Evolutionary conservation across 257 asterid species (phyloP), one percentile per base, ranked within the genome.

Genomic region (Fraxinus anomala): DNA sequence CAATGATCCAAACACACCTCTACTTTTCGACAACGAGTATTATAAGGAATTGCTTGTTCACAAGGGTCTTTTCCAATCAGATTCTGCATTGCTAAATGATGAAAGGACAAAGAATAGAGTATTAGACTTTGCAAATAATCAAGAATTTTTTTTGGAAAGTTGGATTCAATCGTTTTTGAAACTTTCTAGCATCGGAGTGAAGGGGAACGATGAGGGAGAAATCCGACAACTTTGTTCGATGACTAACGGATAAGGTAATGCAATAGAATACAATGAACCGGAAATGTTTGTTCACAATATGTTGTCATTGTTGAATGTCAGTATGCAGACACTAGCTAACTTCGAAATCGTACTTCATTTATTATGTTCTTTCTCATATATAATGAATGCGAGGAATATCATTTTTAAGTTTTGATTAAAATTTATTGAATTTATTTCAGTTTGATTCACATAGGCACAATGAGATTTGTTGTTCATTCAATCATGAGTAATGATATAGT

Each of bases 41-140:
- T 91, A 83, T 80, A 89, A 77, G 82, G 83, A 85, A 47, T 70
- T 92, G 77, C 68, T 84, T 0, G 82, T 75, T 1, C 92, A 87
- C 70, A 92, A 78, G 74, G 97, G 97, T 5, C 86, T 91, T 61
- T 89, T 92, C 71, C 96, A 90, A 26, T 91, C 97, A 4, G 97
- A 92, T 87, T 89, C 97, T 11, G 87, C 87, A 0, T 82, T 92
- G 72, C 24, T 89, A 4, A 80, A 66, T 37, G 96, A 92, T 54
- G 78, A 21, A 59, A 86, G 85, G 71, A 84, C 96, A 3, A 84
- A 70, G 65, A 51, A 73, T 10, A 79, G 51, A 82, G 97, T 92
- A 70, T 7, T 30, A 44, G 87, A 83, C 6, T 88, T 91, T 37
- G 92, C 92, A 8, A 47, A 84, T 30, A 70, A 80, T 79, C 88